phyloP scores from a whole-genome alignment of 1,284 basidiomycete species.

The Ustilago nuda region DNA sequence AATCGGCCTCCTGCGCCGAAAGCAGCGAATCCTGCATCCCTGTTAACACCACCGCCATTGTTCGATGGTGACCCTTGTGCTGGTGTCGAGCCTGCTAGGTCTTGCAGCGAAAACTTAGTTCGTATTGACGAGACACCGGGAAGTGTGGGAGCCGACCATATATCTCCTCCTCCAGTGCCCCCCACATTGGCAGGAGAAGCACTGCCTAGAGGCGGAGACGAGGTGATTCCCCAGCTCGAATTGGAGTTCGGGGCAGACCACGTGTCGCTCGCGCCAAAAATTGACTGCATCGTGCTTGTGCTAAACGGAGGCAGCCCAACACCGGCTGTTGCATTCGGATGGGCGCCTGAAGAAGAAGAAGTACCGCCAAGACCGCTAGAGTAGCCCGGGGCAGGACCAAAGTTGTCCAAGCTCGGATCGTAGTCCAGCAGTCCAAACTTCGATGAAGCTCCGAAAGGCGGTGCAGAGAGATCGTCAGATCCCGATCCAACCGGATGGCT shows the following conservation, averaged over 20 bases:
- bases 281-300: slow-evolving; percentile 29
- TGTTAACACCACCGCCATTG: not conserved
- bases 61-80: not conserved
- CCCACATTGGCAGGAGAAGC: not conserved
- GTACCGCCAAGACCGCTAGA: slow-evolving; percentile 5
- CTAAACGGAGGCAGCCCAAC: slow-evolving; percentile 24
- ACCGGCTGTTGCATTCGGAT: not conserved
- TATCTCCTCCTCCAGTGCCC: slow-evolving; percentile 18
- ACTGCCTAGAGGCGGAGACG: slow-evolving; percentile 39
- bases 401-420: slow-evolving; percentile 36
- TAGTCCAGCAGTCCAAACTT: slow-evolving; percentile 51
- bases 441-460: slow-evolving; percentile 16
- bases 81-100: slow-evolving; percentile 6
- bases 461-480: slow-evolving; percentile 7
- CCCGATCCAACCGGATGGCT: slow-evolving; percentile 2
- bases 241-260: slow-evolving; percentile 29
- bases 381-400: slow-evolving; percentile 37
- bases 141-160: slow-evolving; percentile 41
- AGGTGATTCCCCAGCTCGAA: slow-evolving; percentile 30
- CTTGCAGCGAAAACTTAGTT: slow-evolving; percentile 24
- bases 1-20: slow-evolving; percentile 6
- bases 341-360: slow-evolving; percentile 4
- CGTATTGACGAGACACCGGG: slow-evolving; percentile 29
- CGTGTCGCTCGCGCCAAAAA: slow-evolving; percentile 39
- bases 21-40: slow-evolving; percentile 11